These are phyloP conservation scores for Pezicula neosporulosa DNA, from an alignment of 2,329 filamentous ascomycete genomes.

Conservation along the genomic window DNA sequence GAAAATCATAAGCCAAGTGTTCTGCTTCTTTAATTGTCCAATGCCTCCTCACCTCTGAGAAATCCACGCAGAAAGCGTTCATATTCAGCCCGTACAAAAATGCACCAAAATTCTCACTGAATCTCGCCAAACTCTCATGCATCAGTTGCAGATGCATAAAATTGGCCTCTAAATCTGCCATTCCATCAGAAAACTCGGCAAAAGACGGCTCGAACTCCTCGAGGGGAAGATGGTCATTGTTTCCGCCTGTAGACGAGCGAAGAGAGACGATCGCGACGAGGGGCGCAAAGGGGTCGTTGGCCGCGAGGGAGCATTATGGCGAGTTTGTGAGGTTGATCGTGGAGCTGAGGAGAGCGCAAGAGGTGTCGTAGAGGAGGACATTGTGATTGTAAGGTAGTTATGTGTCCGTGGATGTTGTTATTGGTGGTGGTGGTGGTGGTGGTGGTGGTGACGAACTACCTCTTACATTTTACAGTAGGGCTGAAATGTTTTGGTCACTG, in stretches of 20 bases:
- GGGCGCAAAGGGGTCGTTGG: conserved; percentile 91
- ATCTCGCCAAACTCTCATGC: conserved; percentile 89
- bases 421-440: too few relatives aligned
- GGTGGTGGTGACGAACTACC: not conserved
- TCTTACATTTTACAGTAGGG: too few relatives aligned
- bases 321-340: conserved; percentile 22
- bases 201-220: conserved; percentile 86
- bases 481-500: too few relatives aligned
- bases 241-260: conserved; percentile 36
- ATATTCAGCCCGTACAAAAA: conserved; percentile 97
- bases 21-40: not conserved
- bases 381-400: not conserved
- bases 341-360: conserved; percentile 17
- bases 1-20: conserved; percentile 1
- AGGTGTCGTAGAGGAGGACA: conserved; percentile 25
- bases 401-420: not conserved
- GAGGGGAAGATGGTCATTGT: conserved; percentile 52
- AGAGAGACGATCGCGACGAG: conserved; percentile 82
- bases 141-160: conserved; percentile 97
- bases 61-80: conserved; percentile 99
- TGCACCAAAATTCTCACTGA: conserved; percentile 92
- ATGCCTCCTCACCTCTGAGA: conserved; percentile 68
- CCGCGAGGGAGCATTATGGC: conserved; percentile 35
- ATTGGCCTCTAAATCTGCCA: conserved; percentile 94
- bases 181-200: conserved; percentile 86